These are phyloP conservation scores for Fusarium hostae DNA, from an alignment of 2,329 filamentous ascomycete genomes.

Conservation along the genomic window DNA sequence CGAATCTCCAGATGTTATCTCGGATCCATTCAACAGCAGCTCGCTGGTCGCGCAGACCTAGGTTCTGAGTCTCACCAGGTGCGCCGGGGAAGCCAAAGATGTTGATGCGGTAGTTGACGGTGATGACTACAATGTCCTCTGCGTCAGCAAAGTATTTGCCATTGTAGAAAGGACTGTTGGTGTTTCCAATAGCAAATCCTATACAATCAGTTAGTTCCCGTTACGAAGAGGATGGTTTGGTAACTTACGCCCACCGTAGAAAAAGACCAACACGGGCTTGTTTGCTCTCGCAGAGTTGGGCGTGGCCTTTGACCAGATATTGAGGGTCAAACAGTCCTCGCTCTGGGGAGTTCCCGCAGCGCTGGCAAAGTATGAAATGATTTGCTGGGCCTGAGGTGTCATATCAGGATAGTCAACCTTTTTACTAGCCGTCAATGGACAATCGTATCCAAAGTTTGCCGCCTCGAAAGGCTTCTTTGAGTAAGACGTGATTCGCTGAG, in stretches of 20 bases:
- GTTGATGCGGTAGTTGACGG: constrained; percentile 59
- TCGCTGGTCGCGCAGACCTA: constrained; percentile 46
- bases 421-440: constrained; percentile 31
- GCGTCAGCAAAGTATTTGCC: constrained; percentile 56
- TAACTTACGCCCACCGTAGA: constrained; percentile 38
- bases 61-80: constrained; percentile 39
- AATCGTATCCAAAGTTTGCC: constrained; percentile 29
- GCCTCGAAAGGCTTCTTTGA: constrained; percentile 17
- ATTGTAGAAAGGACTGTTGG: constrained; percentile 53
- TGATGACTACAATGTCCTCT: constrained; percentile 58
- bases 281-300: constrained; percentile 19
- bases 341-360: constrained; percentile 30
- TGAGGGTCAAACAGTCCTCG: constrained; percentile 40
- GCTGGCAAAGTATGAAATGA: constrained; percentile 38
- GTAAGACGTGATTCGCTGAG: constrained; percentile 41
- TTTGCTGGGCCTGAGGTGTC: constrained; percentile 34
- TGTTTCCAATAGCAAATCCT: constrained; percentile 52
- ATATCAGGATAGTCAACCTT: constrained; percentile 33
- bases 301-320: constrained; percentile 38
- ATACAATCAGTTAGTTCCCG: too few species aligned
- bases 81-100: constrained; percentile 56
- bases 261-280: constrained; percentile 40
- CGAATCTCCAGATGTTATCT: constrained; percentile 48
- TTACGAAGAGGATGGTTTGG: fast-evolving
- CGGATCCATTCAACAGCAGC: constrained; percentile 49